Conservation (phyloP, 1,139 yeast species). For the Pneumocystis sp. region DNA sequence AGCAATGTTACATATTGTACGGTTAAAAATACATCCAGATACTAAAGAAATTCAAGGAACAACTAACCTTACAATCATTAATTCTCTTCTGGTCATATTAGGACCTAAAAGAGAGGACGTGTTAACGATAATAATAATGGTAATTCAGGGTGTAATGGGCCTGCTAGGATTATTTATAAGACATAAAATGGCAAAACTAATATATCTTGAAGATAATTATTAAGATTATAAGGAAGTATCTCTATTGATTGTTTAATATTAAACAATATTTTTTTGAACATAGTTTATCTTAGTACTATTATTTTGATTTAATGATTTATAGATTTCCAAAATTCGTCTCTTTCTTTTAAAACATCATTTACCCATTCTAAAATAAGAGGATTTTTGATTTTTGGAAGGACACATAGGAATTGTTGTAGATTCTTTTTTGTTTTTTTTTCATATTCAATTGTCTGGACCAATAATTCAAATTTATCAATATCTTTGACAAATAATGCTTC, state of each 20-base stretch:
- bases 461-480: slow-evolving; percentile 83
- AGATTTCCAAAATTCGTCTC: slow-evolving; percentile 33
- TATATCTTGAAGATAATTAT: slow-evolving; percentile 80
- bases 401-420: slow-evolving; percentile 39
- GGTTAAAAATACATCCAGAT: slow-evolving; percentile 28
- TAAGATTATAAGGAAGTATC: neutral
- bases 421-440: slow-evolving; percentile 27
- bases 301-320: neutral
- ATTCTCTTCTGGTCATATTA: slow-evolving; percentile 62
- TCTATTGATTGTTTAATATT: neutral
- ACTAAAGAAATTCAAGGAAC: slow-evolving; percentile 32
- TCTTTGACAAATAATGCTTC: slow-evolving; percentile 90
- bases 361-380: slow-evolving; percentile 59
- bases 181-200: slow-evolving; percentile 71
- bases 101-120: slow-evolving; percentile 83
- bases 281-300: neutral
- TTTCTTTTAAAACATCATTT: slow-evolving; percentile 45
- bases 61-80: slow-evolving; percentile 77
- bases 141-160: slow-evolving; percentile 52
- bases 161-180: slow-evolving; percentile 51
- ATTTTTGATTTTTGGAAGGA: slow-evolving; percentile 52
- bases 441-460: slow-evolving; percentile 81
- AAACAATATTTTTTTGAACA: neutral
- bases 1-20: slow-evolving; percentile 36
- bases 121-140: slow-evolving; percentile 46